Base-by-base conservation (phyloP, 2,329 filamentous ascomycete genomes). In the Cryoendolithus antarcticus region DNA sequence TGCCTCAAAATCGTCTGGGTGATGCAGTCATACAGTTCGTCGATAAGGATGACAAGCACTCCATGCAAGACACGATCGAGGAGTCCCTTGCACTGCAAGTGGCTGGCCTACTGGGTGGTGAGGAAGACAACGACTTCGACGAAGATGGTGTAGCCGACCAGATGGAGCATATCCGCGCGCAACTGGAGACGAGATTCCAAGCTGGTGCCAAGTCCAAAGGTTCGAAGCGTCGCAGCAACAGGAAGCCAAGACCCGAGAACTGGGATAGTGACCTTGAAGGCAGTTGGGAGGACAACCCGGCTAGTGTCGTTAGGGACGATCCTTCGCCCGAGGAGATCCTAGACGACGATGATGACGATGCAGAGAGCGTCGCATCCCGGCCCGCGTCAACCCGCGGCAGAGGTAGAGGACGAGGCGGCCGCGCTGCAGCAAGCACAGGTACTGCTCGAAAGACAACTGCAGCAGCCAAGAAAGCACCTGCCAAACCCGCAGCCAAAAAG, bases 181-280 rank as follows among this genome's bases (percentile, higher is more conserved):
- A 67, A 46, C 67, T 83, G 28, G 88, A 96, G 56, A 72, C 82
- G 35, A 63, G 80, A 47, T 89, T 86, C 54, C 69, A 71, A 9
- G 74, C 72, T 10, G 84, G 84, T 2, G 63, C 72, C 39, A 56
- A 77, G 30, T 78, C 71, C 60, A 65, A 63, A 30, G 24, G 24
- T 8, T 6, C 24, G 7, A 74, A 68, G 40, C 50, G 50, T 38
- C 44, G 38, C 8, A 50, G 24, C 21, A 37, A 40, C 21, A 34
- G 51, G 44, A 89, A 52, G 56, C 80, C 84, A 1, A 84, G 79
- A 57, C 89, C 89, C 1, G 72, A 75, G 8, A 70, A 69, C 2
- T 96, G 88, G 86, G 86, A 96, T 54, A 84, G 77, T n/a, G 89
- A 96, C 48, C 66, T 88, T 19, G 81, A 94, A 36, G 91, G 88